Evolutionary conservation across 352 stramenopile species (phyloP).

Genomic region (Phytophthora pistaciae): DNA sequence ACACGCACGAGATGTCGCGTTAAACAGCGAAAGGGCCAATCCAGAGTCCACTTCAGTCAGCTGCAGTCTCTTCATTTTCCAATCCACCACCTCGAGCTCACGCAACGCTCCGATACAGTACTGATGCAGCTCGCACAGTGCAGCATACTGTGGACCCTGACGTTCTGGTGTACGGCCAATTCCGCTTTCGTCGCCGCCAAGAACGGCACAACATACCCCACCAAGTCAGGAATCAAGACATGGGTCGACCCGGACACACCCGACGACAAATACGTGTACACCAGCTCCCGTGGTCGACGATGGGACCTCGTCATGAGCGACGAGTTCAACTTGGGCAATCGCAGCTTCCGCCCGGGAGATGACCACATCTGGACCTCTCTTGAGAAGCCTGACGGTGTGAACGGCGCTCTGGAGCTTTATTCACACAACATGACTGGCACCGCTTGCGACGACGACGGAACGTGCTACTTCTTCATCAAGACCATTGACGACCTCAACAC

Average conservation of each 20-base stretch:
- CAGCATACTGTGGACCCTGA: conserved; percentile 10
- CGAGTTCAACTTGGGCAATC: conserved; percentile 65
- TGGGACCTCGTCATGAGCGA: conserved; percentile 80
- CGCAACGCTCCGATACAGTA: background rate
- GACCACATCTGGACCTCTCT: conserved; percentile 93
- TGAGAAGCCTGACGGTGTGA: conserved; percentile 69
- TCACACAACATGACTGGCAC: conserved; percentile 80
- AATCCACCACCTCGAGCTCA: conserved; percentile 23
- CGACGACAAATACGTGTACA: conserved; percentile 40
- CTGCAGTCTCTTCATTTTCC: conserved; percentile 9
- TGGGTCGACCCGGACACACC: conserved; percentile 71
- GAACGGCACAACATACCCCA: conserved; percentile 42
- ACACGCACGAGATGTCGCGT: too few species aligned
- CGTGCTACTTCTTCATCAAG: conserved; percentile 57
- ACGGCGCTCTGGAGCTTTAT: conserved; percentile 92
- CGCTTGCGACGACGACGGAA: conserved; percentile 49
- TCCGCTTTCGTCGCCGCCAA: conserved; percentile 12
- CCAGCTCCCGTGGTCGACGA: conserved; percentile 51
- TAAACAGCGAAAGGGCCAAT: too few species aligned
- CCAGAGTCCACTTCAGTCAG: too few species aligned
- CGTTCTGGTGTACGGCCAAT: conserved; percentile 14
- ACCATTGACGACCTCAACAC: conserved; percentile 40
- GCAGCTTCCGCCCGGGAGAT: conserved; percentile 83
- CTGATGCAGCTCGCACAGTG: conserved; percentile 19
- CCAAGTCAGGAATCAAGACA: conserved; percentile 52